Evolutionary conservation across 2,329 filamentous ascomycete genomes (phyloP).

Genomic region (Xylaria sp.): DNA sequence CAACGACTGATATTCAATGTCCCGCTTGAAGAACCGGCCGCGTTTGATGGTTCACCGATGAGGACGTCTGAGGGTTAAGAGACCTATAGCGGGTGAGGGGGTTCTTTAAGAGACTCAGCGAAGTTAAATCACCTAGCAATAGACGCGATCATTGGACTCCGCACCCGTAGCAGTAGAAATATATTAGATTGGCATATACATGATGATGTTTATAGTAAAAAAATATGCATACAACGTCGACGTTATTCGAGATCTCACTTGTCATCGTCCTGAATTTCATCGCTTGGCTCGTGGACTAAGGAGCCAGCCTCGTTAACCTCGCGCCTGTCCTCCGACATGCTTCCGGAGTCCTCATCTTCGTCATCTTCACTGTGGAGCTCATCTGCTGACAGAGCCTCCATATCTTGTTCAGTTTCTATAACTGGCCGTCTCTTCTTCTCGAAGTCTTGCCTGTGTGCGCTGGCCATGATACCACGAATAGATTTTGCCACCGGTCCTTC

Average conservation of each 20-base stretch:
- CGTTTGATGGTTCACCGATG: too few relatives aligned
- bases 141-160: background rate
- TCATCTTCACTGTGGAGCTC: conserved; percentile 43
- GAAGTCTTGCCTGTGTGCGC: conserved; percentile 90
- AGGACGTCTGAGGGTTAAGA: too few relatives aligned
- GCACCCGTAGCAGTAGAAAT: too few relatives aligned
- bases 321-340: conserved; percentile 36
- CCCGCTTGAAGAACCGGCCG: too few relatives aligned
- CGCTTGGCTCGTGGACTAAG: conserved; percentile 21
- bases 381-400: conserved; percentile 43
- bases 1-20: background rate
- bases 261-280: conserved; percentile 17
- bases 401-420: conserved; percentile 42
- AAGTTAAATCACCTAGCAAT: too few relatives aligned
- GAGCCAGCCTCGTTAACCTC: conserved; percentile 32
- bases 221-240: background rate
- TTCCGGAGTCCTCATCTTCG: conserved; percentile 41
- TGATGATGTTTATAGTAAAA: too few relatives aligned
- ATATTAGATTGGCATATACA: too few relatives aligned
- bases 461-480: conserved; percentile 71
- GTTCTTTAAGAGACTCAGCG: too few relatives aligned
- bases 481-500: conserved; percentile 41
- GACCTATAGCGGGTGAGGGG: too few relatives aligned
- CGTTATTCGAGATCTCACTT: background rate
- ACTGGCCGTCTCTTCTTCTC: conserved; percentile 72